Evolutionary conservation across 768 basidiomycete species (phyloP).

Genomic region (Panaeolus cyanescens): DNA sequence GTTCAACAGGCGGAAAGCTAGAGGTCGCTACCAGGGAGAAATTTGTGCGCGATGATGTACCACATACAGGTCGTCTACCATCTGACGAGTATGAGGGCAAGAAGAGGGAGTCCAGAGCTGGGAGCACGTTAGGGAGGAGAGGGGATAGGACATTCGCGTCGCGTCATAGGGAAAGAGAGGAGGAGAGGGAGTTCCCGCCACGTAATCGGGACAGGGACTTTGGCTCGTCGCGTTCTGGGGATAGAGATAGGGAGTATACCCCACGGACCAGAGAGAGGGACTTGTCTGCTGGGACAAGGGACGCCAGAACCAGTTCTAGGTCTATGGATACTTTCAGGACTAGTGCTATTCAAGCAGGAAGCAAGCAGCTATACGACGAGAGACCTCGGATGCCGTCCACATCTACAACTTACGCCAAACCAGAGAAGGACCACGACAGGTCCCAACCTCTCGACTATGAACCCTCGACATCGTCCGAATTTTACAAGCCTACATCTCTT

Average conservation of each 20-base stretch:
- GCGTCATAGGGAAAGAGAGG: neutral
- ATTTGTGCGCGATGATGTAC: neutral
- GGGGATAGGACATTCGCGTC: neutral
- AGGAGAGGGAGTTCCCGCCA: neutral
- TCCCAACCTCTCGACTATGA: neutral
- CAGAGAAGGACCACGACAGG: neutral
- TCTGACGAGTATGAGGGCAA: neutral
- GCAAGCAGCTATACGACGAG: neutral
- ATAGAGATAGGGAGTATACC: neutral
- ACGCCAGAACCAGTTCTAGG: neutral
- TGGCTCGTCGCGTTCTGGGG: neutral
- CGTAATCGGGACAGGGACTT: neutral
- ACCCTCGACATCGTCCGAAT: neutral
- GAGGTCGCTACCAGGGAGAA: neutral
- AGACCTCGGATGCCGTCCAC: neutral
- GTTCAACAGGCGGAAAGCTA: neutral
- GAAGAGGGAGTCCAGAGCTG: neutral
- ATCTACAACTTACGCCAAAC: too few species aligned
- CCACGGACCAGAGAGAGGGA: neutral
- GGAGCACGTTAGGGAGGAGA: neutral
- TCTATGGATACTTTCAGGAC: neutral
- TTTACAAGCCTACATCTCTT: neutral
- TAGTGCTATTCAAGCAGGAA: neutral
- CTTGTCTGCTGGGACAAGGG: neutral
- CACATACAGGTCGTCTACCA: neutral